phyloP scores from a whole-genome alignment of 2,329 filamentous ascomycete genomes.

The Scedosporium boydii region DNA sequence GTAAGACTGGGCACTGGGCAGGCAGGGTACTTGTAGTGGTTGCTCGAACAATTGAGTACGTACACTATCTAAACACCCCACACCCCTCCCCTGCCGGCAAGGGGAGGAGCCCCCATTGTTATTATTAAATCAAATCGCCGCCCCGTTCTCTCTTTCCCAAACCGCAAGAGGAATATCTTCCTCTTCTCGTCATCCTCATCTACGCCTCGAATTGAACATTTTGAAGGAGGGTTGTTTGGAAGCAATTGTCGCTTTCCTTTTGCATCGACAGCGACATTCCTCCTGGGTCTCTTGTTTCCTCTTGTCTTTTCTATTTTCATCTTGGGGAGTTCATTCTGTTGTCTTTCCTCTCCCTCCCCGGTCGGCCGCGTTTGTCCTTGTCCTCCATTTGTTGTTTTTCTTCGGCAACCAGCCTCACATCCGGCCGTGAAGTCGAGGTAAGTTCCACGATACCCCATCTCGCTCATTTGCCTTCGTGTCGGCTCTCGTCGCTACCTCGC shows the following conservation, averaged over 20 bases:
- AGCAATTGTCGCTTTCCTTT: not conserved
- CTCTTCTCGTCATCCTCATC: not conserved
- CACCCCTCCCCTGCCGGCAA: constrained; percentile 1
- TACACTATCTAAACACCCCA: not conserved
- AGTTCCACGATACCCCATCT: not conserved
- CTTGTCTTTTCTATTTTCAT: not conserved
- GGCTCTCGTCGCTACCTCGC: not conserved
- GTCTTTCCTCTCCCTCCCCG: not conserved
- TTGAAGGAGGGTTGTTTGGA: constrained; percentile 3
- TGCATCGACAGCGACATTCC: not conserved
- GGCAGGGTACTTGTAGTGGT: no score
- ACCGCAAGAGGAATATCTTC: not conserved
- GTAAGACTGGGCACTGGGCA: no score
- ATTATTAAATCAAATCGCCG: constrained; percentile 6
- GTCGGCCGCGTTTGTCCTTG: not conserved
- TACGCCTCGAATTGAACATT: not conserved
- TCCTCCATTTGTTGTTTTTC: not conserved
- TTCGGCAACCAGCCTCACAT: not conserved
- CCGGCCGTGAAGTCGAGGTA: not conserved
- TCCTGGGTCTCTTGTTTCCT: not conserved
- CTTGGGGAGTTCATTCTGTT: not conserved
- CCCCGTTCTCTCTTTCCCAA: constrained; percentile 2
- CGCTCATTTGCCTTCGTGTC: constrained; percentile 1
- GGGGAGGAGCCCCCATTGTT: constrained; percentile 5
- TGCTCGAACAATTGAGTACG: not conserved